These are phyloP conservation scores for Brassica balearica DNA, from an alignment of 441 rosid species.

Conservation along the genomic window DNA sequence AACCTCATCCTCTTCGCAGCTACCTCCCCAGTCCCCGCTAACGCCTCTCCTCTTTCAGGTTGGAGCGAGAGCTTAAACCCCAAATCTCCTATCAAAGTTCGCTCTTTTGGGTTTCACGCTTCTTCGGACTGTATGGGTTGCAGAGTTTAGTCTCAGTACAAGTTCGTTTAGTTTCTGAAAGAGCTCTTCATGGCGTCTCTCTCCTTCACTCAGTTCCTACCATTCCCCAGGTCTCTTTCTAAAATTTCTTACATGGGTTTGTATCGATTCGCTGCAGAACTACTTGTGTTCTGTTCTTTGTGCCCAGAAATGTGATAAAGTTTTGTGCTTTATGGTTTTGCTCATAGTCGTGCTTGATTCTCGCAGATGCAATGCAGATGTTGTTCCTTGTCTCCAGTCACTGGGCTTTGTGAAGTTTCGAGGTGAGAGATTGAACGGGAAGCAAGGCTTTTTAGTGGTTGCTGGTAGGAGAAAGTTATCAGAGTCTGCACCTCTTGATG, in stretches of 20 bases:
- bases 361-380: slow-evolving; percentile 63
- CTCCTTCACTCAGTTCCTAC: slow-evolving; percentile 62
- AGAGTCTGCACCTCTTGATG: slow-evolving; percentile 53
- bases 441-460: slow-evolving; percentile 53
- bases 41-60: background rate
- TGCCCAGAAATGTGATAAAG: slow-evolving; percentile 19
- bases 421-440: slow-evolving; percentile 54
- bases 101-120: slow-evolving; percentile 3
- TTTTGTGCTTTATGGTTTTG: slow-evolving; percentile 4
- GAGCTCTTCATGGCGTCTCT: slow-evolving; percentile 66
- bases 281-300: slow-evolving; percentile 15
- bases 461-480: slow-evolving; percentile 61
- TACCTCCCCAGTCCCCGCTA: no score
- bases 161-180: background rate
- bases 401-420: slow-evolving; percentile 52
- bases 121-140: slow-evolving; percentile 42
- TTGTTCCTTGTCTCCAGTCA: slow-evolving; percentile 45
- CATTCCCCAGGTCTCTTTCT: slow-evolving; percentile 61
- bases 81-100: slow-evolving; percentile 13
- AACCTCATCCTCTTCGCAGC: no score
- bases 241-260: background rate
- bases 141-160: slow-evolving; percentile 46
- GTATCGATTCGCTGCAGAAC: background rate
- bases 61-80: slow-evolving; percentile 34
- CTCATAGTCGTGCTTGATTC: slow-evolving; percentile 20